A percentile compares a stretch with the other conserved stretches of the same genome.
Conservation (phyloP, 2,329 filamentous ascomycete species). For the Raffaelea arxii region DNA sequence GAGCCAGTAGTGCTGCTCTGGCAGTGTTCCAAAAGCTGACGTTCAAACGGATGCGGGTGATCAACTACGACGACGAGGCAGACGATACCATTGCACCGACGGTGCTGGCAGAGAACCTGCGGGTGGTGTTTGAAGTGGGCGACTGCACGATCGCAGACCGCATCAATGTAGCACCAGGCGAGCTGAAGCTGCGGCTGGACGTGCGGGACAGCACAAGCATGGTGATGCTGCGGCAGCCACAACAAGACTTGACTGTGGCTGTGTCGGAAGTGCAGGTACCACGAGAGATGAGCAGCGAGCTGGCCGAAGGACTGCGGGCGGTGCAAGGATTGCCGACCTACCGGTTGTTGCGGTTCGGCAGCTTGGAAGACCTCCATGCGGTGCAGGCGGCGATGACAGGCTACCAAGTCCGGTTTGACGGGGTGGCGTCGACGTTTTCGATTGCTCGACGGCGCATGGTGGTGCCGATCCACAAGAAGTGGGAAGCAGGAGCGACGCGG, state of each 20-base stretch:
- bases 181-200: slow-evolving; percentile 57
- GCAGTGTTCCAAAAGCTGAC: slow-evolving; percentile 39
- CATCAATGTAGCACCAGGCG: slow-evolving; percentile 70
- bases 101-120: slow-evolving; percentile 65
- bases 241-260: slow-evolving; percentile 68
- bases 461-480: slow-evolving; percentile 88
- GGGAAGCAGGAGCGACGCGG: slow-evolving; percentile 72
- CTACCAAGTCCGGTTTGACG: slow-evolving; percentile 66
- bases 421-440: slow-evolving; percentile 62
- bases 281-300: slow-evolving; percentile 51
- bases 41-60: slow-evolving; percentile 60
- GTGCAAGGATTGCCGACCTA: slow-evolving; percentile 52
- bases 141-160: slow-evolving; percentile 74
- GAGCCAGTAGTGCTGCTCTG: slow-evolving; percentile 23
- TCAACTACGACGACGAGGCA: slow-evolving; percentile 59
- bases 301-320: slow-evolving; percentile 54
- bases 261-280: slow-evolving; percentile 58
- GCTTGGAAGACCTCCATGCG: slow-evolving; percentile 58
- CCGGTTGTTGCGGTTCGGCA: slow-evolving; percentile 61
- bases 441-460: slow-evolving; percentile 83
- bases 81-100: slow-evolving; percentile 52
- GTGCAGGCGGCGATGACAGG: slow-evolving; percentile 77
- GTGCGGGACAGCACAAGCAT: slow-evolving; percentile 52
- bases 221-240: slow-evolving; percentile 60
- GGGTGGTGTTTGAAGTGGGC: slow-evolving; percentile 65